Evolutionary conservation across 495 filamentous ascomycete species (phyloP), one percentile per base, ranked within the genome.

Genomic region (Neurospora terricola): DNA sequence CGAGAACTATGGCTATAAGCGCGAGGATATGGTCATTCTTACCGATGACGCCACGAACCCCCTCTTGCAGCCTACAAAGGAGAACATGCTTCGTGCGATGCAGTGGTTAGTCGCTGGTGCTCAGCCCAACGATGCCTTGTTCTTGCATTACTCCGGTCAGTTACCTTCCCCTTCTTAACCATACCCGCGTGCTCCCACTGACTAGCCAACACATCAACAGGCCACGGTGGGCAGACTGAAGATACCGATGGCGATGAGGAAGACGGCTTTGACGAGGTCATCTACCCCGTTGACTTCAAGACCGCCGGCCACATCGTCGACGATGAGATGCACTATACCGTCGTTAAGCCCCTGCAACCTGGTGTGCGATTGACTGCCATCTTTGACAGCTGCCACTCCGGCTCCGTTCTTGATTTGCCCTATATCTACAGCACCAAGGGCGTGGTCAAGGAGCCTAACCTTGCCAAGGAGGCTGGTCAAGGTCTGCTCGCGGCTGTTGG

Each of bases 381-480:
- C 83, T 99, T 99, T 83, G 96, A 99, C 82, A 96, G 93, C 37
- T 99, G 96, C 85, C 96, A 99, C 83, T 97, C 94, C 1, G 96
- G 96, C 76, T 96, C 95, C 9, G 94, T 93, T n/a, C 83, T 99
- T 76, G 96, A 99, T 79, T 86, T 99, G 69, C 96, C 96, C 12
- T 99, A 98, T 84, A 87, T 98, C 80, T 99, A 99, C 89, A 94
- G 91, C 73, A 97, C 94, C 39, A 89, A 91, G 78, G 96, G 96
- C 78, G 84, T 97, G n/a, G 90, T 98, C 85, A 99, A 99, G 83
- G 96, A 98, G 84, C 96, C 96, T 72, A 97, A 99, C 78, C 88
- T 98, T 74, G 94, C 93, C 80, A 97, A 97, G 82, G 96, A 99
- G 84, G 96, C 96, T 72, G 96, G 94, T 36, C 89, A 92, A 81